These are phyloP conservation scores for Lathyrus oleraceus DNA, from an alignment of 306 rosid species.

Conservation along the genomic window DNA sequence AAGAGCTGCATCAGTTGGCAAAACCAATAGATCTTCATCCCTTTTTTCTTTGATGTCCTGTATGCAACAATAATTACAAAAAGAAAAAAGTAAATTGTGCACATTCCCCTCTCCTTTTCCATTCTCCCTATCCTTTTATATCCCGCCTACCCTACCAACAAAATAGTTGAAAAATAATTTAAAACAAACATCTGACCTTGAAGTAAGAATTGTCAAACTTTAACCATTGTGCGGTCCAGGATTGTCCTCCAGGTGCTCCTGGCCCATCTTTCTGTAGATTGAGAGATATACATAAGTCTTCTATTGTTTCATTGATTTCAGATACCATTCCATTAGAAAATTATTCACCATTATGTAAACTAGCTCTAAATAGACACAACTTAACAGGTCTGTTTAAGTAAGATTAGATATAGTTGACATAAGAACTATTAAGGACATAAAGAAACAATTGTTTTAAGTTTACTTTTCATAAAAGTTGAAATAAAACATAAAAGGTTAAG, in stretches of 20 bases:
- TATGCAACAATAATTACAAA: conserved; percentile 40
- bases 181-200: conserved; percentile 54
- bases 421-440: conserved; percentile 3
- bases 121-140: conserved; percentile 7
- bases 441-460: conserved; percentile 20
- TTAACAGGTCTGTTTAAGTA: conserved; percentile 2
- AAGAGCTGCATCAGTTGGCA: conserved; percentile 95
- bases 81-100: conserved; percentile 21
- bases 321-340: neutral
- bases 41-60: conserved; percentile 88
- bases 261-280: conserved; percentile 87
- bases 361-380: conserved; percentile 6
- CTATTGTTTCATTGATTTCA: conserved; percentile 9
- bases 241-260: conserved; percentile 98
- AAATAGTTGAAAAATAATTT: neutral
- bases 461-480: neutral
- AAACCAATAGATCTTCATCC: conserved; percentile 83
- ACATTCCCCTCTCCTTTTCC: neutral
- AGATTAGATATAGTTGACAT: neutral
- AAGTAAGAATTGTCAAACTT: conserved; percentile 96
- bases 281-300: conserved; percentile 36
- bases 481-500: neutral
- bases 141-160: conserved; percentile 3
- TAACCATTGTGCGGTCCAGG: conserved; percentile 95
- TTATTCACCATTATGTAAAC: conserved; percentile 7